Evolutionary conservation across 768 basidiomycete species (phyloP).

Genomic region (Tubosaeta sp.): DNA sequence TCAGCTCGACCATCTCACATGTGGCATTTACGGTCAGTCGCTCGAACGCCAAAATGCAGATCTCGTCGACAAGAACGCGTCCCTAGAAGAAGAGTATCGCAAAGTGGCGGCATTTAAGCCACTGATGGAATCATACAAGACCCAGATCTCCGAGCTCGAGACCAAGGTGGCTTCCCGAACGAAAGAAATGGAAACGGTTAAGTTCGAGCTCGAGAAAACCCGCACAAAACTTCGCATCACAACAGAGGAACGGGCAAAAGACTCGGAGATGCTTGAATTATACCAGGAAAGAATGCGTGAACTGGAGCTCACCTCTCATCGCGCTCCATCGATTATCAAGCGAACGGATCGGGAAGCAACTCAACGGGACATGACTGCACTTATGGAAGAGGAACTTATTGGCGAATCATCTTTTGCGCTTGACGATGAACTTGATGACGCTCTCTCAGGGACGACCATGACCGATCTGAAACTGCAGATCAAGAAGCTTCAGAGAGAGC

Average conservation of each 20-base stretch:
- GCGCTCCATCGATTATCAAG: conserved; percentile 35
- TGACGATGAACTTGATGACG: conserved; percentile 84
- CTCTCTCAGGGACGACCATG: conserved; percentile 78
- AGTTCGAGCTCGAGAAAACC: conserved; percentile 74
- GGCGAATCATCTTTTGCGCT: conserved; percentile 57
- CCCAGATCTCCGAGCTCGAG: conserved; percentile 79
- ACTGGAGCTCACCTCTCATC: conserved; percentile 66
- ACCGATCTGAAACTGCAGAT: conserved; percentile 90
- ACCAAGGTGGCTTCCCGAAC: conserved; percentile 57
- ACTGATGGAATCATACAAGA: conserved; percentile 89
- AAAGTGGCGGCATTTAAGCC: conserved; percentile 84
- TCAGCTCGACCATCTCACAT: conserved; percentile 1
- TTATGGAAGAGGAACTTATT: conserved; percentile 46
- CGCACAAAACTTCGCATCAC: conserved; percentile 65
- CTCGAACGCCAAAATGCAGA: conserved; percentile 92
- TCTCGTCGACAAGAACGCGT: conserved; percentile 86
- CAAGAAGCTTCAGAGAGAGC: conserved; percentile 73
- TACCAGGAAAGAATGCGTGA: conserved; percentile 91
- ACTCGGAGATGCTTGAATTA: conserved; percentile 80
- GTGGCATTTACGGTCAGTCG: conserved; percentile 40
- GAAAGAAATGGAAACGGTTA: conserved; percentile 69
- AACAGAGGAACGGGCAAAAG: conserved; percentile 66
- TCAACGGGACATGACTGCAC: conserved; percentile 21
- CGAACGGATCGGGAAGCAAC: conserved; percentile 17
- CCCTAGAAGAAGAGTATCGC: conserved; percentile 88